Evolutionary conservation across 2,329 filamentous ascomycete species (phyloP), one percentile per base, ranked within the genome.

Genomic region (Alternaria viburni): DNA sequence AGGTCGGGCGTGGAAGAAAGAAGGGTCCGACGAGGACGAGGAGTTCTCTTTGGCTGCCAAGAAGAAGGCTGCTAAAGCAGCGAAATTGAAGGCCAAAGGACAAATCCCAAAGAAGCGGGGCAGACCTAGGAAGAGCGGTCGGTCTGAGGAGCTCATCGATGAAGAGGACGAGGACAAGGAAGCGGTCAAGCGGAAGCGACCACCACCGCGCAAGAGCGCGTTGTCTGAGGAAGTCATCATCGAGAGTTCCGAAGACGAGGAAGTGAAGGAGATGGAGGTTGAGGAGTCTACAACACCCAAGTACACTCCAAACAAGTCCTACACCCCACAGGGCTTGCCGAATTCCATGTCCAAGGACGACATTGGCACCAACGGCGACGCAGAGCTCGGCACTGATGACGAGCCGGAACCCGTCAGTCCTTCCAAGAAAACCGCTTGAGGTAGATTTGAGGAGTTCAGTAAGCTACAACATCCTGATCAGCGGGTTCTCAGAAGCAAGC

Each of bases 1-100:
- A 62, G 74, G 75, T 8, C 65, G 75, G 15, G 73, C 73, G 6
- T 76, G 74, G 73, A 75, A 74, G 60, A 77, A 77, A 55, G 72
- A 74, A 13, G 70, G 69, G 3, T 73, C 73, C 5, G 75, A 77
- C 23, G 76, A 77, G 57, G 76, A 77, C 46, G 64, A 75, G 26
- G 74, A 77, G 25, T 74, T 74, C 54, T 71, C 66, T 11, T 45
- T 61, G 8, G 64, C 66, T 19, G 74, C 67, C 49, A 69, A 64
- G 62, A 76, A 67, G 57, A 69, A 69, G 49, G 61, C 59, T 52
- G 67, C 64, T 36, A 71, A 70, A 19, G 62, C 57, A 52, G 68
- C 64, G 15, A 63, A 62, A 10, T 49, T 60, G 32, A 69, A 69
- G 50, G 57, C 61, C n/a, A 62, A 68, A 54, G 63, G 65, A 11